phyloP scores from a whole-genome alignment of 2,329 filamentous ascomycete species.

The Cercospora beticola region DNA sequence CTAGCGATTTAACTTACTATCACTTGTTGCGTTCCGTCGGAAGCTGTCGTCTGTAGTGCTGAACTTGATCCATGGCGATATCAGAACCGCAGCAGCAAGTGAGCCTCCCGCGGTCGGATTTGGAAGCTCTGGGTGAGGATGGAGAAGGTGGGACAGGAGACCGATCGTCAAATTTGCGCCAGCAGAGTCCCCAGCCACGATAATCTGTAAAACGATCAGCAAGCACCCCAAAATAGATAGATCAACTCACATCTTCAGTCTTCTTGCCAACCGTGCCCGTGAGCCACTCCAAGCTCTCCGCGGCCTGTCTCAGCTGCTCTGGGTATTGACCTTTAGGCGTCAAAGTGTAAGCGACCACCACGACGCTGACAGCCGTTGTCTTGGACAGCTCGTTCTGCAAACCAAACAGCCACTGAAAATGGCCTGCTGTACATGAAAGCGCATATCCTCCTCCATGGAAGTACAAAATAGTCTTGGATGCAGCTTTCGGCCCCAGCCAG shows the following conservation, averaged over 20 bases:
- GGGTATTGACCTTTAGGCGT: slow-evolving; percentile 48
- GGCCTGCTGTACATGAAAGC: slow-evolving; percentile 47
- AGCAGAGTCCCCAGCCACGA: slow-evolving; percentile 55
- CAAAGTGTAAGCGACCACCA: slow-evolving; percentile 61
- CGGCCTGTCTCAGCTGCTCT: slow-evolving; percentile 50
- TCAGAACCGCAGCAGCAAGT: slow-evolving; percentile 53
- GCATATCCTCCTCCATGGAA: slow-evolving; percentile 59
- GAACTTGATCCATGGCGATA: slow-evolving; percentile 60
- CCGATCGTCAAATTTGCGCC: slow-evolving; percentile 51
- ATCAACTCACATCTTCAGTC: slow-evolving; percentile 36
- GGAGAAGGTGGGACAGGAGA: slow-evolving; percentile 53
- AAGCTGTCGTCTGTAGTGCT: slow-evolving; percentile 46
- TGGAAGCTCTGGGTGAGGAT: slow-evolving; percentile 54
- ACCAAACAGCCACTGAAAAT: slow-evolving; percentile 50
- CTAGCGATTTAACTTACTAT: slow-evolving; percentile 33
- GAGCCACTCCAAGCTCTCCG: slow-evolving; percentile 47
- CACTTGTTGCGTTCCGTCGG: slow-evolving; percentile 50
- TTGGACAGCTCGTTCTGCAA: slow-evolving; percentile 45
- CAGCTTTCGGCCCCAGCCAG: slow-evolving; percentile 46
- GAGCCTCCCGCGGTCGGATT: slow-evolving; percentile 43
- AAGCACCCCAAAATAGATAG: background rate
- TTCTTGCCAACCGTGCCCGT: slow-evolving; percentile 39
- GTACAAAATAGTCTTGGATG: slow-evolving; percentile 47
- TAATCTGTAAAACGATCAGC: slow-evolving; percentile 37
- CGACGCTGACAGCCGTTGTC: slow-evolving; percentile 47